phyloP scores from a whole-genome alignment of 331 rosid genomes.

The Dryas integrifolia region DNA sequence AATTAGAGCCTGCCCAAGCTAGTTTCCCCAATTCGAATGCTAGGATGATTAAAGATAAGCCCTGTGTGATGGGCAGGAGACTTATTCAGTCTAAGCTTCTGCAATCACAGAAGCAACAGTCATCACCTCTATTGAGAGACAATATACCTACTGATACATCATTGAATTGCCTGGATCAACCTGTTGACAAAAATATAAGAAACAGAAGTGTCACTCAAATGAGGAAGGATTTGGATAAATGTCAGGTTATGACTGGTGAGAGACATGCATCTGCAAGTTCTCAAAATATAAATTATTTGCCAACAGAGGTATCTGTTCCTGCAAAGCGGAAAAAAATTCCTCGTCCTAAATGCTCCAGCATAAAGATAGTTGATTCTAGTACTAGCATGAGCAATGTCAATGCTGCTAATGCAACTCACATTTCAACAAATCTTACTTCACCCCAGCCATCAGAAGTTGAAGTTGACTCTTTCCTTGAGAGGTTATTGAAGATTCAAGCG shows the following conservation, averaged over 20 bases:
- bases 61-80: slow-evolving; percentile 6
- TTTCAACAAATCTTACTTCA: slow-evolving; percentile 7
- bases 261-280: slow-evolving; percentile 15
- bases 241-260: slow-evolving; percentile 12
- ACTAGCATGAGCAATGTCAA: neutral
- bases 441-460: slow-evolving; percentile 14
- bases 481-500: slow-evolving; percentile 26
- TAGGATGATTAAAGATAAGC: neutral
- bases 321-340: slow-evolving; percentile 14
- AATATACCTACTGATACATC: slow-evolving; percentile 6
- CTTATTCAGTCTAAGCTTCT: slow-evolving; percentile 5
- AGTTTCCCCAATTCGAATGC: slow-evolving; percentile 13
- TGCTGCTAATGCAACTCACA: slow-evolving; percentile 13
- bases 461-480: slow-evolving; percentile 8
- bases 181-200: slow-evolving; percentile 6
- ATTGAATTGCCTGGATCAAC: slow-evolving; percentile 12
- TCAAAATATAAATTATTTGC: slow-evolving; percentile 14
- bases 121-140: slow-evolving; percentile 5
- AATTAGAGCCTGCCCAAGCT: slow-evolving; percentile 26
- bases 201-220: slow-evolving; percentile 20
- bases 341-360: slow-evolving; percentile 19
- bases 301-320: slow-evolving; percentile 7
- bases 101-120: slow-evolving; percentile 6
- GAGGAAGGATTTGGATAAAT: slow-evolving; percentile 9
- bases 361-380: slow-evolving; percentile 16